Evolutionary conservation across 768 basidiomycete genomes (phyloP), one percentile per base, ranked within the genome.

Genomic region (Serendipita vermifera): DNA sequence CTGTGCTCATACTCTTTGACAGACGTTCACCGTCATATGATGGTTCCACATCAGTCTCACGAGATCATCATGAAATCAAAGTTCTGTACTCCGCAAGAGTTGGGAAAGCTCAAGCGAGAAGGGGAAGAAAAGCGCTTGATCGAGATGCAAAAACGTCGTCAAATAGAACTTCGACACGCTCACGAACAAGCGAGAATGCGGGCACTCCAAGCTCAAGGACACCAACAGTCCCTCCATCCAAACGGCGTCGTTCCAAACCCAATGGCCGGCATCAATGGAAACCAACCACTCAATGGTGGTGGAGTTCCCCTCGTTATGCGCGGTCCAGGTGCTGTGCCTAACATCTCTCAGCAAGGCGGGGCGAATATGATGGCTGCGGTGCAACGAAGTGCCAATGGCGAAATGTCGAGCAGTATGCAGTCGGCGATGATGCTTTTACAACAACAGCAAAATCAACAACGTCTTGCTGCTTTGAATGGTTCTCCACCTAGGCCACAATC

Each of bases 381-480:
- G 7, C 22, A 22, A 26, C 17, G 46, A 7, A 31, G 11, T 24
- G 24, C 46, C 26, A 51, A 51, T 31, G 46, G 46, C 46, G 46
- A 51, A 51, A n/a, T n/a, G 35, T 9, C n/a, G 9, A 36, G n/a
- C n/a, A 22, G 5, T 51, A n/a, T 51, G 46, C 26, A 51, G 9
- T 31, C 46, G 9, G 22, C 46, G 9, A 51, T 51, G 46, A n/a
- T 51, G 7, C 29, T 51, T 9, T 31, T 27, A 27, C 46, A 51
- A n/a, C 39, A 40, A 15, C 39, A 41, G 26, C 39, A 41, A 41
- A 41, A 41, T 26, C 46, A 51, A 31, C 46, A 51, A 51, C 46
- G 46, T 7, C n/a, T 51, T 15, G 32, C 26, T n/a, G 39, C 39
- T 6, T 17, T 26, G 15, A 51, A 51, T 31, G 46, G 46, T 20